Percentiles rank a stretch among this genome's conserved stretches.
Conservation (phyloP, 1,284 basidiomycete species). For the Blastosporella zonata region DNA sequence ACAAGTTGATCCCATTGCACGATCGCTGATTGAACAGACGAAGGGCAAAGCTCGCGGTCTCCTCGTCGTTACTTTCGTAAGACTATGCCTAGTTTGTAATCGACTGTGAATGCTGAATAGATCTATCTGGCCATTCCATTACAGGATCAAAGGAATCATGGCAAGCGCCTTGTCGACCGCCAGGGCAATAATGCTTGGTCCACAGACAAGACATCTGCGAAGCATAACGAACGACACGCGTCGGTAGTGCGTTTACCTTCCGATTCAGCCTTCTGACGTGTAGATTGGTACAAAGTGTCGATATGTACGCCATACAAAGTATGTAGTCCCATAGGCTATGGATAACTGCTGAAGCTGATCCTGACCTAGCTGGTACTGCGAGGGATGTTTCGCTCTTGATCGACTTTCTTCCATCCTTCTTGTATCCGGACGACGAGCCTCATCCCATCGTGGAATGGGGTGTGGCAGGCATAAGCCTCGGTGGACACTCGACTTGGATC, state of each 20-base stretch:
- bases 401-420: slow-evolving; percentile 74
- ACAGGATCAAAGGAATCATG: slow-evolving; percentile 82
- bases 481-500: slow-evolving; percentile 79
- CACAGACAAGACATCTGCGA: slow-evolving; percentile 32
- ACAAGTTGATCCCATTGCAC: slow-evolving; percentile 25
- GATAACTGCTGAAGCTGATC: slow-evolving; percentile 6
- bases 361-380: slow-evolving; percentile 60
- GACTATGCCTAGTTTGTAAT: slow-evolving; percentile 20
- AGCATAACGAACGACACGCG: slow-evolving; percentile 65
- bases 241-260: slow-evolving; percentile 31
- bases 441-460: slow-evolving; percentile 62
- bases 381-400: slow-evolving; percentile 79
- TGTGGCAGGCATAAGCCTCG: slow-evolving; percentile 69
- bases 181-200: slow-evolving; percentile 59
- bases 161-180: slow-evolving; percentile 50
- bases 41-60: slow-evolving; percentile 35
- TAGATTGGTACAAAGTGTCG: slow-evolving; percentile 42
- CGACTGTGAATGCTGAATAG: background rate
- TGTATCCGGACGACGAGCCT: slow-evolving; percentile 73
- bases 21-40: slow-evolving; percentile 23
- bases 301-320: slow-evolving; percentile 76
- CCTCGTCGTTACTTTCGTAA: slow-evolving; percentile 56
- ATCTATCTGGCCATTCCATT: background rate
- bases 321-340: slow-evolving; percentile 9
- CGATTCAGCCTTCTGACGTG: background rate